Conservation (phyloP, 2,329 filamentous ascomycete species). For the Colletotrichum paranaense region DNA sequence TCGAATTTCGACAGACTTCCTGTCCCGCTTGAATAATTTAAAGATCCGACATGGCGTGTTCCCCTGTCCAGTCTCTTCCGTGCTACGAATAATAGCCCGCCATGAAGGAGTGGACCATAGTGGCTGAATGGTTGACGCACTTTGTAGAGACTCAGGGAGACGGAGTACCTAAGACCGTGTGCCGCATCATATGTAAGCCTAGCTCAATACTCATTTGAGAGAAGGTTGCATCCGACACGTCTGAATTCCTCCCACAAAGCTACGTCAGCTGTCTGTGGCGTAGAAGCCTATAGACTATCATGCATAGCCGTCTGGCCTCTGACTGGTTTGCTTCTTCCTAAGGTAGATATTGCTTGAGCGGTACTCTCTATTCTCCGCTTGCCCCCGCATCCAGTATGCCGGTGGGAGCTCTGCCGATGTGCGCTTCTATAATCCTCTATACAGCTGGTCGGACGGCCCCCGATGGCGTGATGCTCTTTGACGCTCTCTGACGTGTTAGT, state of each 20-base stretch:
- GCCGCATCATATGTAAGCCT: not conserved
- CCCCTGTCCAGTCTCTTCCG: too few species aligned
- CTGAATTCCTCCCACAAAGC: too few species aligned
- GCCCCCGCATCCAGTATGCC: slow-evolving; percentile 3
- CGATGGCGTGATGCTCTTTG: not conserved
- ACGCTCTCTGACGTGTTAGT: not conserved
- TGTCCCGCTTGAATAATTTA: too few species aligned
- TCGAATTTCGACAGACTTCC: too few species aligned
- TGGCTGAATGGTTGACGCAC: too few species aligned
- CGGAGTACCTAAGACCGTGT: not conserved
- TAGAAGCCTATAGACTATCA: not conserved
- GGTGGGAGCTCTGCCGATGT: not conserved
- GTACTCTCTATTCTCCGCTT: not conserved
- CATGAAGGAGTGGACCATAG: too few species aligned
- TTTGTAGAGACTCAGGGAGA: too few species aligned
- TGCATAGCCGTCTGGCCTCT: not conserved
- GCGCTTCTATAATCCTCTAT: not conserved
- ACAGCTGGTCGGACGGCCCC: slow-evolving; percentile 36
- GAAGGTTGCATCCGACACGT: not conserved
- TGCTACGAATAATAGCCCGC: too few species aligned
- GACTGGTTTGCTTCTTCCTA: not conserved
- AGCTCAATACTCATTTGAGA: not conserved
- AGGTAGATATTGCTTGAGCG: not conserved
- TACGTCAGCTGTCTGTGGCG: not conserved
- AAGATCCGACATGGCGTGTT: too few species aligned